Percentiles rank a stretch among this genome's conserved stretches.
These are phyloP conservation scores for Xylaria nigripes DNA, from an alignment of 495 filamentous ascomycete genomes.

Conservation along the genomic window DNA sequence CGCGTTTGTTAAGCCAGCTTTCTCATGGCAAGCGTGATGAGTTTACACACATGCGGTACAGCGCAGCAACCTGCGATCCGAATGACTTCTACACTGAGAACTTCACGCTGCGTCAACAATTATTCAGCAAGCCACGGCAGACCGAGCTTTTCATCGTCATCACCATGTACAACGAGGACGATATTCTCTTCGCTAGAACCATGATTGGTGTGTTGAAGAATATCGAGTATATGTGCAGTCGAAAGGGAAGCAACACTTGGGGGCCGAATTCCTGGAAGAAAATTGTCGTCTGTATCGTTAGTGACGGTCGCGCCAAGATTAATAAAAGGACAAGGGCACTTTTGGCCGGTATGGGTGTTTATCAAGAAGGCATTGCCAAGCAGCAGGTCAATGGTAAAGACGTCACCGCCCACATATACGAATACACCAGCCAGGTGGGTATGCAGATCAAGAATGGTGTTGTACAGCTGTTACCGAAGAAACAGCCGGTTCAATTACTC, in stretches of 20 bases:
- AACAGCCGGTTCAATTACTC: conserved; percentile 86
- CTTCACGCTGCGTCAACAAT: conserved; percentile 87
- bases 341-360: conserved; percentile 87
- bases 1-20: conserved; percentile 74
- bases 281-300: conserved; percentile 97
- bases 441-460: conserved; percentile 82
- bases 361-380: conserved; percentile 98
- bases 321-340: conserved; percentile 86
- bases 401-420: conserved; percentile 97
- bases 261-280: conserved; percentile 99
- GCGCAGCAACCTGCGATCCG: conserved; percentile 93
- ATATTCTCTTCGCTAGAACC: conserved; percentile 90
- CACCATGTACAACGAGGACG: conserved; percentile 99
- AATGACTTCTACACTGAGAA: conserved; percentile 75
- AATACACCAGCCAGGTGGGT: conserved; percentile 93
- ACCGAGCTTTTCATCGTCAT: conserved; percentile 97
- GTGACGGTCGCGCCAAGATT: conserved; percentile 97
- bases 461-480: conserved; percentile 68
- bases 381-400: conserved; percentile 96
- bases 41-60: conserved; percentile 98
- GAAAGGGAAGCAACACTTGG: conserved; percentile 91
- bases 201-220: conserved; percentile 99
- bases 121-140: conserved; percentile 87
- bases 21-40: conserved; percentile 90
- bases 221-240: conserved; percentile 91